Evolutionary conservation across 2,329 filamentous ascomycete genomes (phyloP).

Genomic region (Trichoderma sp.): DNA sequence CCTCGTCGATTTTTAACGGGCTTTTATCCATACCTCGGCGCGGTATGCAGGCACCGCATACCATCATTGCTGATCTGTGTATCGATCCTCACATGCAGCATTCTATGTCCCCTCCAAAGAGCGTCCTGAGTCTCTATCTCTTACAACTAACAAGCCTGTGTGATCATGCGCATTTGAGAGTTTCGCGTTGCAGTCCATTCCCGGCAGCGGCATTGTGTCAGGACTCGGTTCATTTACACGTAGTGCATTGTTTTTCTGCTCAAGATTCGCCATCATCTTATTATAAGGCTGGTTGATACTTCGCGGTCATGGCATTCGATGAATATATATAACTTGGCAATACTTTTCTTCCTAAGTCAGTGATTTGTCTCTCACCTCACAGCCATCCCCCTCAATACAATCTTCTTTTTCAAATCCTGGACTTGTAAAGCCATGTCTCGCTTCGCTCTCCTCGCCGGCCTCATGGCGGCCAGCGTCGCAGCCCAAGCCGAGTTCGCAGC

Average conservation of each 20-base stretch:
- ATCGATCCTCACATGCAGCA: background rate
- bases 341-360: background rate
- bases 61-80: background rate
- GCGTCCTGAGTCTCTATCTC: background rate
- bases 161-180: background rate
- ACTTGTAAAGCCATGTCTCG: conserved; percentile 28
- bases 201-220: background rate
- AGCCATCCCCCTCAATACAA: background rate
- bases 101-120: background rate
- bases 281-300: background rate
- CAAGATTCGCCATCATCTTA: background rate
- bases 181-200: conserved; percentile 2
- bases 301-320: background rate
- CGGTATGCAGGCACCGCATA: background rate
- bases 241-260: background rate
- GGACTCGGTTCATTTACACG: background rate
- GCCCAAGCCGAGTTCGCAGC: conserved; percentile 33
- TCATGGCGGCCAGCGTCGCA: conserved; percentile 35
- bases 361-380: background rate
- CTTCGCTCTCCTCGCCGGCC: conserved; percentile 30
- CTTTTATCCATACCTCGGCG: background rate
- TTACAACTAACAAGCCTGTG: background rate
- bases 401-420: too few species aligned
- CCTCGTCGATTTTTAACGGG: background rate
- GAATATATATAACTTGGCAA: conserved; percentile 4